Base-by-base conservation (phyloP, 495 filamentous ascomycete genomes). In the Hypoxylon cercidicola region DNA sequence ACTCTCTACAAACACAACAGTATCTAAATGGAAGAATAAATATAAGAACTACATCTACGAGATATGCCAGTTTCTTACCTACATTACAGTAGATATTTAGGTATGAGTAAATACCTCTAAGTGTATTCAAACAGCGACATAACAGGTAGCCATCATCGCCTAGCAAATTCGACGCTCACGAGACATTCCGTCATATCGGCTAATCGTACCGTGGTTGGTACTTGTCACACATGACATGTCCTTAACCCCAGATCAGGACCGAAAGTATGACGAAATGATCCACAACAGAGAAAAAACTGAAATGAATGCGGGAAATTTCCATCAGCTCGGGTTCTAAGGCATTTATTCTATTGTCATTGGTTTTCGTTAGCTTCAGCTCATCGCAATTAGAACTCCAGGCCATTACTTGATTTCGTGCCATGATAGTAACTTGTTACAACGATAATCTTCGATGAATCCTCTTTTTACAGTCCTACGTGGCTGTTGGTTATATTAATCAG, bases 221-320 rank as follows among this genome's bases (percentile, higher is more conserved):
- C 43, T 10, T 23, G 43, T 30, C 15, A 11, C 46, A 13, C 7
- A 15, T 25, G 23, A 25, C 35, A 16, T 23, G 21, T 52, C 45
- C 5, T 5, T 9, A 28, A 21, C 30, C 21, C 47, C 47, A 16
- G 25, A 13, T 16, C 47, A 23, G 9, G 23, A 12, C 30, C 47
- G n/a, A 55, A 34, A 55, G 34, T 34, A 58, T 68, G 65, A 68
- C 65, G 65, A 46, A 63, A 64, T 63, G 60, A 63, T 64, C 65
- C 43, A 40, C 65, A 18, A 25, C 43, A 40, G 59, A 18, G 35
- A 40, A 34, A 16, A n/a, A 10, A 34, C 6, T 16, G 20, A 45
- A 18, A 45, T 21, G 4, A 10, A 34, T 3, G 23, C 16, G 47
- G 23, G 60, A 47, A 54, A 62, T 62, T 67, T 57, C 48, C 39